Percentiles rank a stretch among this genome's conserved stretches.
Evolutionary conservation across 2,329 filamentous ascomycete genomes (phyloP).

Genomic region (Botrytis pseudocinerea): DNA sequence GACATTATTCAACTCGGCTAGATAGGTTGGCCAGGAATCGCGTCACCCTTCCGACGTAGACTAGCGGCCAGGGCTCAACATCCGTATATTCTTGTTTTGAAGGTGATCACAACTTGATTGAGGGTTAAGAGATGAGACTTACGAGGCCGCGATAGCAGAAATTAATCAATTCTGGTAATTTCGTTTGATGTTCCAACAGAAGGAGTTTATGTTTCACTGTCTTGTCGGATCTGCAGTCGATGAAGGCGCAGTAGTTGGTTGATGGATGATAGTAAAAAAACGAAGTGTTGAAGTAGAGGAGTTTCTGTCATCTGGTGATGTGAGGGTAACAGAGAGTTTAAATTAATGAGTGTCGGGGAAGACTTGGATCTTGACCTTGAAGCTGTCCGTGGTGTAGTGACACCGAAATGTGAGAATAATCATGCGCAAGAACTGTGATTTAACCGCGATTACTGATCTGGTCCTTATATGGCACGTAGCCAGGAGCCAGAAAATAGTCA

Average conservation of each 20-base stretch:
- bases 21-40: too few species aligned
- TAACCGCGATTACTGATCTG: not conserved
- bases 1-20: too few species aligned
- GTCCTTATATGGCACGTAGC: not conserved
- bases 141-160: too few species aligned
- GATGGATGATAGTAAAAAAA: not conserved
- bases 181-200: too few species aligned
- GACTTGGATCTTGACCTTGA: not conserved
- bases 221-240: not conserved
- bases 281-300: not conserved
- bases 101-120: too few species aligned
- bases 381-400: not conserved
- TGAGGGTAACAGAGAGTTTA: not conserved
- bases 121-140: too few species aligned
- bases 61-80: too few species aligned
- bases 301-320: accelerated
- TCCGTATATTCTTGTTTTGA: too few species aligned
- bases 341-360: not conserved
- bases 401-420: not conserved
- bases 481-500: not conserved
- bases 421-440: not conserved
- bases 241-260: not conserved
- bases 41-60: too few species aligned
- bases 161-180: too few species aligned
- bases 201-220: too few species aligned